Conservation (phyloP, 2,329 filamentous ascomycete genomes). For the Fusarium sambucinum region DNA sequence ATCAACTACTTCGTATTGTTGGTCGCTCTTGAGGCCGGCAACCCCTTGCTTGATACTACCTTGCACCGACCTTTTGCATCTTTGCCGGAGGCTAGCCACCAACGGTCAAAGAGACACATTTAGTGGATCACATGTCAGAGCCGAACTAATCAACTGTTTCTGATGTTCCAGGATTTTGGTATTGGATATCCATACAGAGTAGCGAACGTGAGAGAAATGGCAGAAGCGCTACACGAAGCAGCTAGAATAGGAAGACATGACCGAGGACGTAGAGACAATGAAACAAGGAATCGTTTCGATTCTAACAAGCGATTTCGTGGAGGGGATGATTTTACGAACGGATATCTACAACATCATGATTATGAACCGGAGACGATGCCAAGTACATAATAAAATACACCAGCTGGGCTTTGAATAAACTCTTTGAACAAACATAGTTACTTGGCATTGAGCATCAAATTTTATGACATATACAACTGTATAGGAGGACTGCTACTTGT, state of each 20-base stretch:
- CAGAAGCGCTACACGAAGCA: background rate
- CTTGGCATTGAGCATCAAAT: too few relatives aligned
- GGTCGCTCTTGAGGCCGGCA: background rate
- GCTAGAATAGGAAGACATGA: background rate
- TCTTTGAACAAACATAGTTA: too few relatives aligned
- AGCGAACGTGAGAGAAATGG: background rate
- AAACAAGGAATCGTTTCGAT: background rate
- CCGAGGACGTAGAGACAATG: background rate
- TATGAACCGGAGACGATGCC: background rate
- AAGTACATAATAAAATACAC: too few relatives aligned
- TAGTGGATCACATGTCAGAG: background rate
- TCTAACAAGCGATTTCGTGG: background rate
- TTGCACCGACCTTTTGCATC: background rate
- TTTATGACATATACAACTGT: too few relatives aligned
- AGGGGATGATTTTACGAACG: background rate
- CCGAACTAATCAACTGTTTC: background rate
- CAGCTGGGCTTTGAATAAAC: too few relatives aligned
- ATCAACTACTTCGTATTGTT: background rate
- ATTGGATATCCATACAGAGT: background rate
- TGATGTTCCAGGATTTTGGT: background rate
- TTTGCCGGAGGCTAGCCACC: background rate
- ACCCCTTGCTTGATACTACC: background rate
- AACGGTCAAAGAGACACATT: background rate
- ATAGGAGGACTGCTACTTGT: too few relatives aligned
- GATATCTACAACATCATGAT: background rate